Evolutionary conservation across 192 early-diverging fungal species (phyloP), one percentile per base, ranked within the genome.

Genomic region (Nowakowskiella sp.): DNA sequence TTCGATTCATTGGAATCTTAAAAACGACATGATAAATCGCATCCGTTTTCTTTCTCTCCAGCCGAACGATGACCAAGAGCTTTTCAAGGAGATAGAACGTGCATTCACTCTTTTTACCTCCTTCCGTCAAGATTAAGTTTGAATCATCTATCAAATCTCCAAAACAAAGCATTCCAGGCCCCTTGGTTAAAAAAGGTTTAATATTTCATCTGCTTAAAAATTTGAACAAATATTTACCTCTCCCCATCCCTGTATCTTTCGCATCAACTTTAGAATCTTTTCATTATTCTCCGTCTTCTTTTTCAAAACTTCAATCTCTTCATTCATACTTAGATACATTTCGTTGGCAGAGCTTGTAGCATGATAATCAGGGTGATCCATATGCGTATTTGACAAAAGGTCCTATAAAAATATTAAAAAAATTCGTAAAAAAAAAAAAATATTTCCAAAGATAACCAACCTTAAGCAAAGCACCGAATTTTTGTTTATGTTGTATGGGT

Each of bases 401-500:
- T 47, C 34, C 47, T 47, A 47, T 13, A 47, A 28, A 39, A 47
- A 13, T 39, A 13, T 39, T 13, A 19, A 13, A 39, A 19, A 28
- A 19, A 13, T 47, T 13, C 10, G n/a, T 10, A 47, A 28, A 28
- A 13, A 13, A 47, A 13, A 28, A 19, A 13, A 13, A 19, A 13
- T 23, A 28, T 28, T 10, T 23, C n/a, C 39, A 27, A 19, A 47
- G 39, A 13, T 13, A 10, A 28, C 34, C 39, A 47, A 22, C 42
- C 8, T 31, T 31, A 45, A 65, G 8, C 23, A 39, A 33, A 6
- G 33, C 30, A 10, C 16, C 42, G 31, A 26, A 55, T 7, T 49
- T 43, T n/a, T 63, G 51, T 31, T 65, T 57, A 48, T 56, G 51
- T 31, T 67, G 65, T 24, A 62, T 42, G 6, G 65, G 65, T 28